These are phyloP conservation scores for Aquanectria penicillioides DNA, from an alignment of 2,329 filamentous ascomycete species.

Conservation along the genomic window DNA sequence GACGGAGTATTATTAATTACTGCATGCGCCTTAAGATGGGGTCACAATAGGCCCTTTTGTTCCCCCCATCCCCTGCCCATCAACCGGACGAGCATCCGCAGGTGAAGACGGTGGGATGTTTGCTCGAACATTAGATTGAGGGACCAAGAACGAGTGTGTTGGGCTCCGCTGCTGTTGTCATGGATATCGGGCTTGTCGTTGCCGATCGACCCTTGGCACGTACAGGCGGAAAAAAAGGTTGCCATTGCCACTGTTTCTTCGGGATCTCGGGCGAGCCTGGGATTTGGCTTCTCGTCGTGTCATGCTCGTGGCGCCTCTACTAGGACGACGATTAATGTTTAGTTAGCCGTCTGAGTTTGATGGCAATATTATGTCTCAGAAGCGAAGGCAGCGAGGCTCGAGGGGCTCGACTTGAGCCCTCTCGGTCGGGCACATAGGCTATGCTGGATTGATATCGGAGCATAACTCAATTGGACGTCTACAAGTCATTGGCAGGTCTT, in stretches of 20 bases:
- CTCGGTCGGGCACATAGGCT: background rate
- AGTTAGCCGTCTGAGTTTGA: background rate
- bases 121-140: background rate
- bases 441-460: background rate
- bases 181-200: background rate
- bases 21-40: conserved; percentile 25
- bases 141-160: background rate
- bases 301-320: conserved; percentile 1
- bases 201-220: background rate
- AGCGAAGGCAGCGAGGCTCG: background rate
- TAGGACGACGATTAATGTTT: too few relatives aligned
- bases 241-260: conserved; percentile 6
- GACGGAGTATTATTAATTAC: conserved; percentile 1
- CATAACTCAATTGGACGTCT: background rate
- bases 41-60: conserved; percentile 18
- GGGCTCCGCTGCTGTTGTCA: too few relatives aligned
- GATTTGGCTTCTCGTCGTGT: background rate
- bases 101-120: conserved; percentile 16
- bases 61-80: conserved; percentile 19
- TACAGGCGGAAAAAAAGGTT: too few relatives aligned
- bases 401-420: too few relatives aligned
- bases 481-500: too few relatives aligned
- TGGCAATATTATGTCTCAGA: conserved; percentile 3
- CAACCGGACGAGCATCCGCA: conserved; percentile 1
- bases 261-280: background rate